These are phyloP conservation scores for Microcos paniculata DNA, from an alignment of 345 rosid genomes.

Conservation along the genomic window DNA sequence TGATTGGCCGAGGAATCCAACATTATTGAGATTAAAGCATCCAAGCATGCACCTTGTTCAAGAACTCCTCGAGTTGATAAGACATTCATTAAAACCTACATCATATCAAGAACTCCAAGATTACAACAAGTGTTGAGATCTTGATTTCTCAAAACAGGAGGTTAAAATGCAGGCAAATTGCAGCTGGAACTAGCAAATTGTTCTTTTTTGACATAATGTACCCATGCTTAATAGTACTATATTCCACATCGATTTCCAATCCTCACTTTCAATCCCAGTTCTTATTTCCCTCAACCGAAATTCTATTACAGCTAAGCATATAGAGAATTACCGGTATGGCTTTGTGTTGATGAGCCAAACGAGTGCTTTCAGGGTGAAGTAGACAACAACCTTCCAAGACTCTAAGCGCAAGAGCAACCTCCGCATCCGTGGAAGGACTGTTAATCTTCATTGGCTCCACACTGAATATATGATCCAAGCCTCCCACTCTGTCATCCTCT, in stretches of 20 bases:
- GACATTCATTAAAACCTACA: conserved; percentile 62
- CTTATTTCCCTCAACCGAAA: not conserved
- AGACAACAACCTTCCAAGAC: conserved; percentile 95
- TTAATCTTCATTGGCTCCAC: conserved; percentile 80
- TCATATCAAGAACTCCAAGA: not conserved
- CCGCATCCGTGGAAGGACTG: conserved; percentile 80
- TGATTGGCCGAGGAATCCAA: conserved; percentile 90
- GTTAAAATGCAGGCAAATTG: not conserved
- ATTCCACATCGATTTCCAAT: not conserved
- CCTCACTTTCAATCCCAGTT: not conserved
- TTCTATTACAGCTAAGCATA: not conserved
- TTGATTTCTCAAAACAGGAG: not conserved
- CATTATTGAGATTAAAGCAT: conserved; percentile 81
- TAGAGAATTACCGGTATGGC: conserved; percentile 60
- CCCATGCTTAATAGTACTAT: not conserved
- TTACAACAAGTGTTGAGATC: not conserved
- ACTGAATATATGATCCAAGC: conserved; percentile 73
- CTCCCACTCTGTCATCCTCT: conserved; percentile 67
- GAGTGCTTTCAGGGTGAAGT: conserved; percentile 79
- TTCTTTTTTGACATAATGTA: not conserved
- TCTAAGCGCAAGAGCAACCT: conserved; percentile 83
- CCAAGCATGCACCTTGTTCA: conserved; percentile 93
- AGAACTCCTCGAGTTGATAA: conserved; percentile 73
- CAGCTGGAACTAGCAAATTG: not conserved
- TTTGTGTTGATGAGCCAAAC: conserved; percentile 73